Evolutionary conservation across 495 filamentous ascomycete species (phyloP).

Genomic region (Neurospora sp.): DNA sequence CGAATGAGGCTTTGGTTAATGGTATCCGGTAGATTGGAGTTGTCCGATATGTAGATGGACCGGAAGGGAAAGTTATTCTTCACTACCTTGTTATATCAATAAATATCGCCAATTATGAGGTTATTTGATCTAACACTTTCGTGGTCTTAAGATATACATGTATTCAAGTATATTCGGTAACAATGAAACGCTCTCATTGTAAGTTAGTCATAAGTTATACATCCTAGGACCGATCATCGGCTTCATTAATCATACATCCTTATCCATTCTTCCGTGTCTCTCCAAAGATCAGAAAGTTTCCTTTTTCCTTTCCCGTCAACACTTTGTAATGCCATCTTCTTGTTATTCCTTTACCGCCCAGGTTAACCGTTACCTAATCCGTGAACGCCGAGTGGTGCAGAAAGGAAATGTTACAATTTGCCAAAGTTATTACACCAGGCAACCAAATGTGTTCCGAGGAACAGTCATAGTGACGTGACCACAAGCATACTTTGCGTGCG

Average conservation of each 20-base stretch:
- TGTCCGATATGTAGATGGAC: not conserved
- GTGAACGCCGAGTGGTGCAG: not conserved
- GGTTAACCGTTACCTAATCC: not conserved
- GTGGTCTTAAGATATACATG: not conserved
- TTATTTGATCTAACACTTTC: not conserved
- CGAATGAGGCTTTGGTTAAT: constrained; percentile 14
- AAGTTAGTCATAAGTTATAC: not conserved
- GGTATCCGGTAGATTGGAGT: constrained; percentile 12
- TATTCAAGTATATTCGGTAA: not conserved
- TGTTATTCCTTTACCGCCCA: not conserved
- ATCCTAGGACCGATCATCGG: not conserved
- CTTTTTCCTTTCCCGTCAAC: not conserved
- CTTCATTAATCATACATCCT: not conserved
- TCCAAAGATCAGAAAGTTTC: not conserved
- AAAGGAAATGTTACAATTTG: not conserved
- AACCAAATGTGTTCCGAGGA: not conserved
- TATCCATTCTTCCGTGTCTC: not conserved
- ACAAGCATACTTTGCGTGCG: not conserved
- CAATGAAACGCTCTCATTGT: not conserved
- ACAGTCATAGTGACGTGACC: not conserved
- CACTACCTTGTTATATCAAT: not conserved
- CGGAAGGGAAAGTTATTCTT: not conserved
- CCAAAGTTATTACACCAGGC: not conserved
- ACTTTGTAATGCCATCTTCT: not conserved
- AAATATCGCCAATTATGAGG: not conserved